These are phyloP conservation scores for Zygoascus biomembranicola DNA, from an alignment of 805 yeast genomes.

Conservation along the genomic window DNA sequence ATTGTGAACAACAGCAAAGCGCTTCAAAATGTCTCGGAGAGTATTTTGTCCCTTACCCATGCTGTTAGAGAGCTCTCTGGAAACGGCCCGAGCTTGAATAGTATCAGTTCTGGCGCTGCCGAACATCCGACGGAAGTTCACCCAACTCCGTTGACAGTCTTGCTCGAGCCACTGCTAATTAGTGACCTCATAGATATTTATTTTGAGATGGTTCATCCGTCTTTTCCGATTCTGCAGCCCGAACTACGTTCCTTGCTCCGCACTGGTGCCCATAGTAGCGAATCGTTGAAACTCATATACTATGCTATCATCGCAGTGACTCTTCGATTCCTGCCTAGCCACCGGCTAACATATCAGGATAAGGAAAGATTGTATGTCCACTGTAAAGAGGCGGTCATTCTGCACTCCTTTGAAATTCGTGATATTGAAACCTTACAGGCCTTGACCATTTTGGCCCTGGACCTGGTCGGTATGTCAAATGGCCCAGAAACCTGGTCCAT, in stretches of 20 bases:
- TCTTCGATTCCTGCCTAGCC: constrained; percentile 14
- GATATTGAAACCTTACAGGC: constrained; percentile 20
- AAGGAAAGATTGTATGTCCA: constrained; percentile 10
- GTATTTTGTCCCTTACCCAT: neutral
- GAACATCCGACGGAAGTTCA: neutral
- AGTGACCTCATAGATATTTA: constrained; percentile 53
- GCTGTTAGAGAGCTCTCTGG: neutral
- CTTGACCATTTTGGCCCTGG: constrained; percentile 18
- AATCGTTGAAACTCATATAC: constrained; percentile 5
- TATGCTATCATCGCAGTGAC: constrained; percentile 18
- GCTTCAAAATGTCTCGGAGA: neutral
- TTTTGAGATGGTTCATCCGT: constrained; percentile 71
- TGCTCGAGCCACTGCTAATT: constrained; percentile 9
- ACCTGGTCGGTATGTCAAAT: constrained; percentile 21
- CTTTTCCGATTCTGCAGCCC: constrained; percentile 66
- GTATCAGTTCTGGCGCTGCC: neutral
- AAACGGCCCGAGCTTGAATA: neutral
- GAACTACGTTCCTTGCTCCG: constrained; percentile 6
- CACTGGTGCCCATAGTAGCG: neutral
- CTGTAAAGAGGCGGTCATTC: constrained; percentile 18
- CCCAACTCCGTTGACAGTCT: neutral
- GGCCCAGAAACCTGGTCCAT: constrained; percentile 25
- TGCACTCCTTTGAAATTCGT: constrained; percentile 16
- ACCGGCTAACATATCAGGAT: constrained; percentile 5
- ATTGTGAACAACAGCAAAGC: neutral